Base-by-base conservation (phyloP, 805 yeast genomes). In the Ogataea methanolica region DNA sequence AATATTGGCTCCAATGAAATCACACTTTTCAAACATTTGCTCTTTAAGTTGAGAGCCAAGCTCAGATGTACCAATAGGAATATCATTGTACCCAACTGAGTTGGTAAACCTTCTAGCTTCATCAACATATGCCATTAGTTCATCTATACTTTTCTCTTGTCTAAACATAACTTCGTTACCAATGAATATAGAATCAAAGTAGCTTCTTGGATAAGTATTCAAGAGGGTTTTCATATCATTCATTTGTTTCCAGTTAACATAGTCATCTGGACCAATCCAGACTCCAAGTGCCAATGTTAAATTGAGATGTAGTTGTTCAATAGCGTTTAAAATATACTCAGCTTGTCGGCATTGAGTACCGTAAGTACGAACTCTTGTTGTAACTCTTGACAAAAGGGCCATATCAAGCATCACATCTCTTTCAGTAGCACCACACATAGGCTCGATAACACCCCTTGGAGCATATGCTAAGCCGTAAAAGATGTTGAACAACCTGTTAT, bases 151-250 rank as follows among this genome's bases (percentile, higher is more conserved):
- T 49, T 71, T 68, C 1, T 82, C 88, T 29, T 70, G 69, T 44
- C 87, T 67, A 52, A 73, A 79, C 17, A 82, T 59, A 0, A 78
- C 86, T 52, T 84, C 89, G 55, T 82, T 80, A 0, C 89, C 89
- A 33, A 84, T 71, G 50, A 71, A 70, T 3, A 84, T 68, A 2
- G 79, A 63, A 39, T 80, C 79, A 52, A 83, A 74, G 39, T 67
- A 62, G 8, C 60, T 42, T 40, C 71, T 61, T 4, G 85, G 84
- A 51, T 73, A 76, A 21, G 58, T 62, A 5, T 47, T 50, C 31
- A 83, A 54, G 0, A 78, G 50, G 2, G 54, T 39, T 49, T 73
- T 71, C 74, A 82, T 71, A 5, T 65, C 69, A 7, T 56, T 49
- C 42, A 84, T 57, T 56, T 83, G 83, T 9, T 62, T 55, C 41